Evolutionary conservation across 805 yeast species (phyloP), one percentile per base, ranked within the genome.

Genomic region (Komagataella ulmi): DNA sequence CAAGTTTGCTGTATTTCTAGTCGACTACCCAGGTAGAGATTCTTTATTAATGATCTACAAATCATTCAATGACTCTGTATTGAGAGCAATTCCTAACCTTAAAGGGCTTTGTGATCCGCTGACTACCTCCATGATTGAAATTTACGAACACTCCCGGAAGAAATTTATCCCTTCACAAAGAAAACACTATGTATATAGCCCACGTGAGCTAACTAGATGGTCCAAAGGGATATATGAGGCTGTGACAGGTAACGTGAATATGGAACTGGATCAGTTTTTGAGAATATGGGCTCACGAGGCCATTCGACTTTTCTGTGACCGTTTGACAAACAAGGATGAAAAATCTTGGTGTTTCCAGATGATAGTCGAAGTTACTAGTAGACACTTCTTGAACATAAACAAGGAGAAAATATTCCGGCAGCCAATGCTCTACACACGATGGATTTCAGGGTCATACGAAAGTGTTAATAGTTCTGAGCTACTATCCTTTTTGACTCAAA

Each of bases 141-240:
- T 87, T 1, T 90, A 85, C 62, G 54, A 59, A 0, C 53, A 58
- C 23, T 75, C 83, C 8, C 73, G 67, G 46, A 47, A 53, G 0
- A 54, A 59, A 1, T 79, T 85, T 56, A 63, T 70, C 0, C 50
- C 66, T 0, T 52, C 53, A 0, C 54, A 57, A 0, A 78, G 73
- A 30, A 67, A 77, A 1, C 91, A 86, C 60, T 88, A 88, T 58
- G 68, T 87, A 0, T 85, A 83, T 61, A 83, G 95, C 19, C 98
- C 98, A 0, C 79, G 98, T 63, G 98, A 90, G 62, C 71, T 90
- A 12, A 88, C 97, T 0, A 70, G 98, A 53, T 88, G 96, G 95
- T 71, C 79, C 1, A 73, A 85, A 53, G 95, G 96, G n/a, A 64
- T 90, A 1, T 72, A 78, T 48, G 76, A 74, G 43, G 79, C 81